These are phyloP conservation scores for Vigna unguiculata DNA, from an alignment of 306 rosid species.

Conservation along the genomic window DNA sequence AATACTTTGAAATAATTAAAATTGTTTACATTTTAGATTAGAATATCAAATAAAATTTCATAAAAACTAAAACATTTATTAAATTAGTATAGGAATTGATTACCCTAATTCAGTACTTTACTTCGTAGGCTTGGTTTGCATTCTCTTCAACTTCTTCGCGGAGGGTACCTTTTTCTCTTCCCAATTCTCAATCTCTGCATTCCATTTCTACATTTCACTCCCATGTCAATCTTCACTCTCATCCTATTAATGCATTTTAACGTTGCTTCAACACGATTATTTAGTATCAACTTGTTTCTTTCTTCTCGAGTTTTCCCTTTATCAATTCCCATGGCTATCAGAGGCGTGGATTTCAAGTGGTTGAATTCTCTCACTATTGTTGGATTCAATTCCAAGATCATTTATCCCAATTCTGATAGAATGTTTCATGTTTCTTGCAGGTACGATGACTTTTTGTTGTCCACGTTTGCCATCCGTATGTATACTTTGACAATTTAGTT, in stretches of 20 bases:
- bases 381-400: not conserved
- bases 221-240: constrained; percentile 24
- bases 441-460: constrained; percentile 96
- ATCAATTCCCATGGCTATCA: constrained; percentile 67
- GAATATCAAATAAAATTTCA: too few species aligned
- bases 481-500: constrained; percentile 74
- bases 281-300: constrained; percentile 28
- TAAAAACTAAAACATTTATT: too few species aligned
- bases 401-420: constrained; percentile 1
- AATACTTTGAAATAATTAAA: too few species aligned
- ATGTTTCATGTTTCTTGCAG: constrained; percentile 50
- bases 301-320: constrained; percentile 46
- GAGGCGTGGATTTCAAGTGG: constrained; percentile 99
- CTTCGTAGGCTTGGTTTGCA: too few species aligned
- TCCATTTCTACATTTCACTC: not conserved
- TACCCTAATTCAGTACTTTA: too few species aligned
- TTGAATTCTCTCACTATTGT: constrained; percentile 38
- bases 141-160: too few species aligned
- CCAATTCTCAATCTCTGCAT: too few species aligned
- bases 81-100: too few species aligned
- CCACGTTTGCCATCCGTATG: constrained; percentile 99
- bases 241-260: constrained; percentile 47
- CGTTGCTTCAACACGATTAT: not conserved
- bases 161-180: too few species aligned
- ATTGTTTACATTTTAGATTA: too few species aligned